Evolutionary conservation across 345 rosid species (phyloP).

Genomic region (Dovyalis caffra): DNA sequence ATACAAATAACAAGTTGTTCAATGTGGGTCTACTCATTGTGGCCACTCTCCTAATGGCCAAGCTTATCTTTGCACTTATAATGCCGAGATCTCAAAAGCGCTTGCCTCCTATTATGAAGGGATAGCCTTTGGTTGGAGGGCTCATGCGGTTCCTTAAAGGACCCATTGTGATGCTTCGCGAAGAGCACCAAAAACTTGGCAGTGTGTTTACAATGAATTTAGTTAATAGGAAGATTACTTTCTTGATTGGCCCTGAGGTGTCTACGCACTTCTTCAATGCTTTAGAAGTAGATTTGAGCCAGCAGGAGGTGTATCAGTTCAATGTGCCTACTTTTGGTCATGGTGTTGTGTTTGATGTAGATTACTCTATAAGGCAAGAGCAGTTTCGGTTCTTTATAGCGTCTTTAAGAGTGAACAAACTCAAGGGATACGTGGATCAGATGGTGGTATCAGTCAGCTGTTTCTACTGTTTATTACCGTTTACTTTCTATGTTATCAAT

Average conservation of each 20-base stretch:
- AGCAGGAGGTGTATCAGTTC: slow-evolving; percentile 95
- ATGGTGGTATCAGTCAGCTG: slow-evolving; percentile 48
- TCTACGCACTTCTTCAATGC: slow-evolving; percentile 97
- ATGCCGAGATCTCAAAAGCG: slow-evolving; percentile 61
- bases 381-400: slow-evolving; percentile 95
- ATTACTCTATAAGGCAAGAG: slow-evolving; percentile 83
- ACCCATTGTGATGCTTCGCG: slow-evolving; percentile 75
- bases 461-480: neutral
- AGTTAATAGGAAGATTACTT: slow-evolving; percentile 75
- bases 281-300: slow-evolving; percentile 78
- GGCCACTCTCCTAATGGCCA: slow-evolving; percentile 70
- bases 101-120: slow-evolving; percentile 66
- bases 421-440: slow-evolving; percentile 93
- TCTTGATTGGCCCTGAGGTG: slow-evolving; percentile 95
- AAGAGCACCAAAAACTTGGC: slow-evolving; percentile 85
- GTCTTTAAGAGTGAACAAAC: slow-evolving; percentile 73
- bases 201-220: slow-evolving; percentile 81
- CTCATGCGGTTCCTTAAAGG: slow-evolving; percentile 74
- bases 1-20: slow-evolving; percentile 51
- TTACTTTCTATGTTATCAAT: neutral
- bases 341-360: slow-evolving; percentile 95
- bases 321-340: slow-evolving; percentile 97
- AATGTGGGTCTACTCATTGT: slow-evolving; percentile 57
- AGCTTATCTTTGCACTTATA: slow-evolving; percentile 60
- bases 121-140: slow-evolving; percentile 73